Evolutionary conservation across 768 basidiomycete species (phyloP).

Genomic region (Boletus edulis): DNA sequence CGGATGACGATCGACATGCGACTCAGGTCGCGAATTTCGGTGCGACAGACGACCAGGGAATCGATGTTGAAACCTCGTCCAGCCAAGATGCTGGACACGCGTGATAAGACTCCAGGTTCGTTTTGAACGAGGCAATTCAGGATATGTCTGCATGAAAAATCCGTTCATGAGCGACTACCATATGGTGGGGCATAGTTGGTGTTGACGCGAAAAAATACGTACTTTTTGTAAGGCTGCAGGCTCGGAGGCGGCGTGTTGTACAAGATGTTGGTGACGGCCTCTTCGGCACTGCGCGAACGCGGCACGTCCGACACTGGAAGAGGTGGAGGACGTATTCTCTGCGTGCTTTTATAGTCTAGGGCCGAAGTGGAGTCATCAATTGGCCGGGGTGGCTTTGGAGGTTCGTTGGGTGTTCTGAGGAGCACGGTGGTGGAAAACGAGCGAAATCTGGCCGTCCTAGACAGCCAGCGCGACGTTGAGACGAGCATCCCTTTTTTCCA

Average conservation of each 20-base stretch:
- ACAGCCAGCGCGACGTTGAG: conserved; percentile 19
- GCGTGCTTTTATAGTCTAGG: conserved; percentile 82
- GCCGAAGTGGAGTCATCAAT: conserved; percentile 95
- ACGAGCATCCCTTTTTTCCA: conserved; percentile 4
- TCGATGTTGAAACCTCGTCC: conserved; percentile 99
- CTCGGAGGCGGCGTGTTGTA: conserved; percentile 95
- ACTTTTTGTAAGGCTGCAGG: conserved; percentile 92
- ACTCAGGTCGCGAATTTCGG: conserved; percentile 94
- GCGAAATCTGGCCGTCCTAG: conserved; percentile 17
- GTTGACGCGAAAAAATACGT: background rate
- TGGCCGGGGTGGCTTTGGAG: conserved; percentile 71
- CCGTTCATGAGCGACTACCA: conserved; percentile 3
- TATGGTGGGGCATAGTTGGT: background rate
- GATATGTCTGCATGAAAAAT: conserved; percentile 62
- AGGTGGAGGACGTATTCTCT: conserved; percentile 73
- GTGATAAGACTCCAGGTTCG: conserved; percentile 98
- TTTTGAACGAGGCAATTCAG: conserved; percentile 99
- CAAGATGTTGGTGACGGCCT: conserved; percentile 95
- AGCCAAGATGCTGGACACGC: conserved; percentile 96
- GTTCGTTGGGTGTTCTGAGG: conserved; percentile 23
- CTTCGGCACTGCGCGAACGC: conserved; percentile 80
- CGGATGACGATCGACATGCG: conserved; percentile 97
- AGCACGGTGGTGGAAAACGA: conserved; percentile 19
- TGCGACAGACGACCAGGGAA: conserved; percentile 96
- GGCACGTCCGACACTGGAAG: conserved; percentile 86